Percentiles rank a stretch among this genome's conserved stretches.
These are phyloP conservation scores for Yarrowia sp. DNA, from an alignment of 805 yeast species.

Conservation along the genomic window DNA sequence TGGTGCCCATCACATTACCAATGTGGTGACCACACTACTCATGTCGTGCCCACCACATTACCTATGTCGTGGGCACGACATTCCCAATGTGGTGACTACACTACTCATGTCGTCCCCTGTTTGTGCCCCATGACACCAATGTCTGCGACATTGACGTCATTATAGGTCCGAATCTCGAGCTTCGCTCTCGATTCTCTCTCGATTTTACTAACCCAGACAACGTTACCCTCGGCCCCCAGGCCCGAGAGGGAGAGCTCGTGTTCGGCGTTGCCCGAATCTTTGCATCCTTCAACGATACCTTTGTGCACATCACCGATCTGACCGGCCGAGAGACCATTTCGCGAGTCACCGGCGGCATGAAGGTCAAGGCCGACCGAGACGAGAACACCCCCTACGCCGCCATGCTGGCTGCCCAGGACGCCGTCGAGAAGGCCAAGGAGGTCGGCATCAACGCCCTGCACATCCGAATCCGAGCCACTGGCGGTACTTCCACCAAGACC, in stretches of 20 bases:
- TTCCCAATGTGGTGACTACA: too few relatives aligned
- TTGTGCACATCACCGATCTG: slow-evolving; percentile 98
- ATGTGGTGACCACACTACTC: too few relatives aligned
- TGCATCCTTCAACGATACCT: slow-evolving; percentile 99
- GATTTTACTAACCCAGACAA: slow-evolving; percentile 48
- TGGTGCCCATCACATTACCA: too few relatives aligned
- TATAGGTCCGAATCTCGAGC: background rate
- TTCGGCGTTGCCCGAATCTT: slow-evolving; percentile 99
- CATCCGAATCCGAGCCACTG: slow-evolving; percentile 99
- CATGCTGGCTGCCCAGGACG: slow-evolving; percentile 99
- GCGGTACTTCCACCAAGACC: slow-evolving; percentile 99
- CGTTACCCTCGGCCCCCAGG: slow-evolving; percentile 76
- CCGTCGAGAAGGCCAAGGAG: slow-evolving; percentile 98
- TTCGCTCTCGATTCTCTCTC: background rate
- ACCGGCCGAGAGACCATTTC: slow-evolving; percentile 99
- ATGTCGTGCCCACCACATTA: too few relatives aligned
- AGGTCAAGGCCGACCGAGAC: slow-evolving; percentile 99
- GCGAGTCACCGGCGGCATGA: slow-evolving; percentile 99
- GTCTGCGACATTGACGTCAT: too few relatives aligned
- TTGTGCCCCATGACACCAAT: too few relatives aligned
- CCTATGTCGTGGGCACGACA: too few relatives aligned
- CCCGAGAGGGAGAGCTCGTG: slow-evolving; percentile 97
- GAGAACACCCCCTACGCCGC: slow-evolving; percentile 99
- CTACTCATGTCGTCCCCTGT: too few relatives aligned
- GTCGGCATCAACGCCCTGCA: slow-evolving; percentile 99